Evolutionary conservation across 2,329 filamentous ascomycete species (phyloP).

Genomic region (Cadophora malorum): DNA sequence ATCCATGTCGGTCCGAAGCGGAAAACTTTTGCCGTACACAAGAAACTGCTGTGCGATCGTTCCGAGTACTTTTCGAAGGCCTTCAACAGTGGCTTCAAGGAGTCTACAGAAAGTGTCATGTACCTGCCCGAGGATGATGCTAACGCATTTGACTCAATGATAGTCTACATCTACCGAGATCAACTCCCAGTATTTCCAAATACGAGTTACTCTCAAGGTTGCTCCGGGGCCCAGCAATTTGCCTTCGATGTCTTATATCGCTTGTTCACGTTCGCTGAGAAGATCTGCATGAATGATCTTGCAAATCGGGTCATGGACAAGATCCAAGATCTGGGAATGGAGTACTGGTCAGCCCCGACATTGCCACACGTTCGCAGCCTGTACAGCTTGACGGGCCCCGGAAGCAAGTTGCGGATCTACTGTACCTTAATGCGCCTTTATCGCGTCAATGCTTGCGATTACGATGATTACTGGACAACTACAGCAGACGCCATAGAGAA

Average conservation of each 20-base stretch:
- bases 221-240: too few species aligned
- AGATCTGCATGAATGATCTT: conserved; percentile 17
- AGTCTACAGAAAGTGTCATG: conserved; percentile 19
- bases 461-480: too few species aligned
- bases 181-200: not conserved
- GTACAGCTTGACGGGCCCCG: not conserved
- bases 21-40: conserved; percentile 36
- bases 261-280: too few species aligned
- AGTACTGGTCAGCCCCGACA: too few species aligned
- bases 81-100: conserved; percentile 26
- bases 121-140: conserved; percentile 26
- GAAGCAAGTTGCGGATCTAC: conserved; percentile 5
- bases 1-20: conserved; percentile 35
- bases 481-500: too few species aligned
- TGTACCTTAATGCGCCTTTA: not conserved
- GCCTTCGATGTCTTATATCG: too few species aligned
- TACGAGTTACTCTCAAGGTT: too few species aligned
- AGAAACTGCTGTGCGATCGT: conserved; percentile 31
- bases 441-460: too few species aligned
- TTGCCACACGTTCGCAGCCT: not conserved
- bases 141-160: conserved; percentile 6
- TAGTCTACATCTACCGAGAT: conserved; percentile 21
- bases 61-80: conserved; percentile 21
- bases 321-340: not conserved
- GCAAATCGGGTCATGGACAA: conserved; percentile 17